Evolutionary conservation across 1,284 basidiomycete species (phyloP).

Genomic region (Ceraceosorus bombacis): DNA sequence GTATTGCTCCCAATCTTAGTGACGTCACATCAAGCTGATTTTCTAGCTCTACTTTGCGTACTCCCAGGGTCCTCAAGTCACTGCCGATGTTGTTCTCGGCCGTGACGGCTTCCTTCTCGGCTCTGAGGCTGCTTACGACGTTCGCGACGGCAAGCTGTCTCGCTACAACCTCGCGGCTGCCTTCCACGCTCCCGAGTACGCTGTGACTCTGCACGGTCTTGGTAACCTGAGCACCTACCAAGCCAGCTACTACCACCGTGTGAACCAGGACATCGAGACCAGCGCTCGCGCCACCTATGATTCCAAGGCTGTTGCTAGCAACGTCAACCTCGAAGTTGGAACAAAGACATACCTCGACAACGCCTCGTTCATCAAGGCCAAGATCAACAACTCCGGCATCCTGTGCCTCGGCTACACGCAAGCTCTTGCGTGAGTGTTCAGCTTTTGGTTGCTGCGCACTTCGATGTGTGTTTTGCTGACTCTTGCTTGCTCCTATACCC

Average conservation of each 20-base stretch:
- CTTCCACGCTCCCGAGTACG: conserved; percentile 93
- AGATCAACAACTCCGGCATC: conserved; percentile 80
- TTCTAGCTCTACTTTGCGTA: too few species aligned
- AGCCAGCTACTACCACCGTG: conserved; percentile 98
- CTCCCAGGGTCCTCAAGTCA: conserved; percentile 82
- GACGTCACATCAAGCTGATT: too few species aligned
- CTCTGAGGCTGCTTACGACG: conserved; percentile 93
- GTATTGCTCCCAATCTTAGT: too few species aligned
- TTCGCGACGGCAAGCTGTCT: conserved; percentile 82
- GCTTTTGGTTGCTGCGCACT: conserved; percentile 61
- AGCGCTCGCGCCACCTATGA: conserved; percentile 86
- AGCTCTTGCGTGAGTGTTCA: conserved; percentile 67
- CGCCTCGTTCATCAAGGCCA: conserved; percentile 90
- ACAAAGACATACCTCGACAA: conserved; percentile 80
- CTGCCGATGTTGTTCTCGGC: conserved; percentile 77
- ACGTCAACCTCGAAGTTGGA: conserved; percentile 89
- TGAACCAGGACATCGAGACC: conserved; percentile 87
- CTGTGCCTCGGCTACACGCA: conserved; percentile 44
- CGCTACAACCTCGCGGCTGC: conserved; percentile 87
- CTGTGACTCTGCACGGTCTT: conserved; percentile 86
- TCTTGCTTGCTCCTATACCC: conserved; percentile 24
- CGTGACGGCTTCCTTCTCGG: conserved; percentile 96
- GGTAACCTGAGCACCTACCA: conserved; percentile 90
- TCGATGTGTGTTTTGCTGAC: background rate
- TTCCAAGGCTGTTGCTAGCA: conserved; percentile 70